Evolutionary conservation across 2,329 filamentous ascomycete species (phyloP), one percentile per base, ranked within the genome.

Genomic region (Chrysoporthe cubensis): DNA sequence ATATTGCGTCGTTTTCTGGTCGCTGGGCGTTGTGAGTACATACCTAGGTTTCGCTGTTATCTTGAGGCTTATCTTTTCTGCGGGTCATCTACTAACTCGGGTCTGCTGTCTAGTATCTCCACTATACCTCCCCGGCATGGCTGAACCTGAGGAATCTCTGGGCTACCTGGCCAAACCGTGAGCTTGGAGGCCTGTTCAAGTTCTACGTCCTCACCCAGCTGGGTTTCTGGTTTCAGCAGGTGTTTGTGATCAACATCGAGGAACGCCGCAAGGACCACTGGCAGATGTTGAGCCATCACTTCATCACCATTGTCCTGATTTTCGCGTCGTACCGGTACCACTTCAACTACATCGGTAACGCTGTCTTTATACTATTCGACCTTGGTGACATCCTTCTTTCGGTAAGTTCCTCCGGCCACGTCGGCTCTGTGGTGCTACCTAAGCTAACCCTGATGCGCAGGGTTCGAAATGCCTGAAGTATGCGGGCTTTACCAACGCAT

Each of bases 251-350:
- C 77, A 91, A 97, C 80, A 94, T 98, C 69, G 96, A 99, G 80
- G 92, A 96, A 80, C 89, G 91, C 72, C 88, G 96, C 75, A 98
- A 98, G 81, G 96, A 99, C 75, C 91, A 97, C 80, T 91, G 89
- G 82, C 95, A 98, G 80, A 98, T 98, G 96, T 89, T 98, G 73
- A 90, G 89, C 21, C 96, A 98, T 79, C 96, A 99, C 81, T 87
- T 97, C 76, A 89, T 98, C 77, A 99, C 96, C 26, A 92, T 90
- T 75, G 83, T 84, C 5, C 88, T 99, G 57, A 89, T 99, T 71
- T 89, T 89, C 67, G 86, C 89, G 43, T 95, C 91, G 71, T 98
- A 98, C 78, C 87, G 89, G 72, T 97, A 96, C 78, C 90, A 95
- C 76, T 90, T 93, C 76, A 96, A 91, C 66, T 91, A 92, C 59